These are phyloP conservation scores for Colletotrichum camelliae DNA, from an alignment of 2,329 filamentous ascomycete genomes.

Conservation along the genomic window DNA sequence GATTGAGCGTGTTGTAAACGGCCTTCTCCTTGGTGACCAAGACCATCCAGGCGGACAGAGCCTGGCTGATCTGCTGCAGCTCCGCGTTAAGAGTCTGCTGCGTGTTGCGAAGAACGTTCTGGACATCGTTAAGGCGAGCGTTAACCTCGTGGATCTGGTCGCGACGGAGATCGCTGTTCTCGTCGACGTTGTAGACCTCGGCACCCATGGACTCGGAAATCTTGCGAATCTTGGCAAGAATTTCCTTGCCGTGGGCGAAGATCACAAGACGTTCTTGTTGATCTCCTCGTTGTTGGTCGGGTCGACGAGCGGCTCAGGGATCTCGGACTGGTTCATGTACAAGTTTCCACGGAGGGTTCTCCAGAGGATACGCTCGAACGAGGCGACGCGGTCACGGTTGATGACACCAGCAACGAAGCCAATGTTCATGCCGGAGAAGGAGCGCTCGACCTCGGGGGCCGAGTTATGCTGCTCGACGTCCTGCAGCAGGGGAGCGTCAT, in stretches of 20 bases:
- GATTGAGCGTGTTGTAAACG: conserved; percentile 93
- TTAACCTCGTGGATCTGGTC: conserved; percentile 99
- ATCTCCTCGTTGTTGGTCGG: conserved; percentile 90
- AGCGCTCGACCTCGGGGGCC: conserved; percentile 75
- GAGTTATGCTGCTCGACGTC: conserved; percentile 85
- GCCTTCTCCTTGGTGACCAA: conserved; percentile 98
- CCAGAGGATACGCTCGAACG: conserved; percentile 98
- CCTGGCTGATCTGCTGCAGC: conserved; percentile 90
- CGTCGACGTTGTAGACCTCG: conserved; percentile 94
- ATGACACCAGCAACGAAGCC: conserved; percentile 98
- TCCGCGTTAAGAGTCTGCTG: conserved; percentile 93
- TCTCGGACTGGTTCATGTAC: conserved; percentile 99
- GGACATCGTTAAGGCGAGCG: conserved; percentile 86
- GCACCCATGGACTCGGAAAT: conserved; percentile 97
- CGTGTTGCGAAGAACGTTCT: conserved; percentile 92
- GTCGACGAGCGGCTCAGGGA: conserved; percentile 90
- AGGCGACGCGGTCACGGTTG: conserved; percentile 86
- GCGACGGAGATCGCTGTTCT: conserved; percentile 92
- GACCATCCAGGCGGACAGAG: conserved; percentile 95
- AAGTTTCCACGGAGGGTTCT: conserved; percentile 95
- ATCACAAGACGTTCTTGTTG: conserved; percentile 98
- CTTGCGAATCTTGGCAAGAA: conserved; percentile 98
- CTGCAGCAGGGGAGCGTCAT: conserved; percentile 90
- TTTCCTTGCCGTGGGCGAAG: conserved; percentile 97
- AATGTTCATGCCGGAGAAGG: conserved; percentile 98